Percentiles rank a stretch among this genome's conserved stretches.
Evolutionary conservation across 805 yeast genomes (phyloP).

Genomic region (Candida ascalaphidarum): DNA sequence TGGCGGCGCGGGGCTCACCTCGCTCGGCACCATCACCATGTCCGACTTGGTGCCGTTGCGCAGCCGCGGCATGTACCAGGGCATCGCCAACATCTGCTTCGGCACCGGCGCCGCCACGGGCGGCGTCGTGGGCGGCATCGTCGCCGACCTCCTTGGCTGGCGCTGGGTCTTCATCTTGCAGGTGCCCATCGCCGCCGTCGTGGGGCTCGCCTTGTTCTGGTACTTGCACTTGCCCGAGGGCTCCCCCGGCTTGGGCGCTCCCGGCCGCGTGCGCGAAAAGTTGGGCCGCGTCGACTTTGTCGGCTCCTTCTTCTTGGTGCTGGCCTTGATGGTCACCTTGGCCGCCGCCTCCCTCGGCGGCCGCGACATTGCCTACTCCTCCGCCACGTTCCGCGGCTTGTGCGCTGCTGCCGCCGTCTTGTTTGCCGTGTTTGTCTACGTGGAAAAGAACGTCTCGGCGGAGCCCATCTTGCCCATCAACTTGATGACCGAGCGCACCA

Average conservation of each 20-base stretch:
- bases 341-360: slow-evolving; percentile 64
- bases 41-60: slow-evolving; percentile 72
- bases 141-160: slow-evolving; percentile 51
- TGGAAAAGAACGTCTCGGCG: slow-evolving; percentile 41
- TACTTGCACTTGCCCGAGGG: slow-evolving; percentile 42
- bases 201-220: slow-evolving; percentile 28
- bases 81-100: slow-evolving; percentile 66
- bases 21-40: slow-evolving; percentile 66
- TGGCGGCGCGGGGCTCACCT: slow-evolving; percentile 86
- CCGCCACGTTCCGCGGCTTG: slow-evolving; percentile 28
- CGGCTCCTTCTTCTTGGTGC: slow-evolving; percentile 57
- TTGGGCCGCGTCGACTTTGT: slow-evolving; percentile 54
- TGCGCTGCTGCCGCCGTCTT: slow-evolving; percentile 24
- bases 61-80: slow-evolving; percentile 76
- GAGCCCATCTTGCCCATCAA: slow-evolving; percentile 65
- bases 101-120: slow-evolving; percentile 57
- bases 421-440: slow-evolving; percentile 35
- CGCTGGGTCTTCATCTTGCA: slow-evolving; percentile 31
- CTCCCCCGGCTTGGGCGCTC: slow-evolving; percentile 46
- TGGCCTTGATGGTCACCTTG: slow-evolving; percentile 50
- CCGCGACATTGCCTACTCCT: slow-evolving; percentile 38
- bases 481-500: slow-evolving; percentile 50
- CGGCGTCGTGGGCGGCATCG: slow-evolving; percentile 42
- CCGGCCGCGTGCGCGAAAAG: slow-evolving; percentile 38
- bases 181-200: slow-evolving; percentile 34